Percentiles rank a stretch among this genome's conserved stretches.
phyloP scores from a whole-genome alignment of 768 basidiomycete species.

The Astraeus odoratus region DNA sequence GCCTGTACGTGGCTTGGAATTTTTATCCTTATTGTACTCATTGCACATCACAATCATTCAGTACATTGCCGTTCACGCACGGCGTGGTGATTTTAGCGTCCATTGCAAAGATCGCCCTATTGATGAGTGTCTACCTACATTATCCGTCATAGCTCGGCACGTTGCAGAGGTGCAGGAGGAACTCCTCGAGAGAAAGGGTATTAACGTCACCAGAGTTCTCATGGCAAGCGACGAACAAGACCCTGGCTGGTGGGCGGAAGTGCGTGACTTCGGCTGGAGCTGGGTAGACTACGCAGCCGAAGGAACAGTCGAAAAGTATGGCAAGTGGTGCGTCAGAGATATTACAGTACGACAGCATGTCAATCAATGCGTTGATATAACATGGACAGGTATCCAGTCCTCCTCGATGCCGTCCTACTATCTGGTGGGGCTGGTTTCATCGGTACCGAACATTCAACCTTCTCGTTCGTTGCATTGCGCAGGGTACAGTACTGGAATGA shows the following conservation, averaged over 20 bases:
- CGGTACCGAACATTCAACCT: conserved; percentile 66
- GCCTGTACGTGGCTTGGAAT: too few relatives aligned
- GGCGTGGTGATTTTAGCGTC: conserved; percentile 46
- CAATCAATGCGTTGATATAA: too few relatives aligned
- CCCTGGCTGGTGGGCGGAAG: conserved; percentile 51
- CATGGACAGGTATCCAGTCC: conserved; percentile 56
- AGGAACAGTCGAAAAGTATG: conserved; percentile 38
- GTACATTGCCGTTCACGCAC: conserved; percentile 54
- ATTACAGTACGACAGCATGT: background rate
- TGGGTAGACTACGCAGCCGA: conserved; percentile 38
- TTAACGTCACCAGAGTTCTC: conserved; percentile 45
- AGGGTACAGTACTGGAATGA: conserved; percentile 62
- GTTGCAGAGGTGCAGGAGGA: conserved; percentile 51
- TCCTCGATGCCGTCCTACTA: conserved; percentile 69
- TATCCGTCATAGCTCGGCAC: conserved; percentile 45
- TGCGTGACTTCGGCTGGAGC: conserved; percentile 44
- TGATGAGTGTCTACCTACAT: conserved; percentile 45
- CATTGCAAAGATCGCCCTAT: conserved; percentile 38
- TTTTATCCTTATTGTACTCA: too few relatives aligned
- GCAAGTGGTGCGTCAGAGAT: conserved; percentile 38
- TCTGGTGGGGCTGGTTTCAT: conserved; percentile 62
- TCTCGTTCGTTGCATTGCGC: conserved; percentile 59
- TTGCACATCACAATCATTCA: conserved; percentile 12
- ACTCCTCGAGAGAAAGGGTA: conserved; percentile 36
- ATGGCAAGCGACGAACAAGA: conserved; percentile 63